These are phyloP conservation scores for Pythium chondricola DNA, from an alignment of 352 stramenopile species.

Conservation along the genomic window DNA sequence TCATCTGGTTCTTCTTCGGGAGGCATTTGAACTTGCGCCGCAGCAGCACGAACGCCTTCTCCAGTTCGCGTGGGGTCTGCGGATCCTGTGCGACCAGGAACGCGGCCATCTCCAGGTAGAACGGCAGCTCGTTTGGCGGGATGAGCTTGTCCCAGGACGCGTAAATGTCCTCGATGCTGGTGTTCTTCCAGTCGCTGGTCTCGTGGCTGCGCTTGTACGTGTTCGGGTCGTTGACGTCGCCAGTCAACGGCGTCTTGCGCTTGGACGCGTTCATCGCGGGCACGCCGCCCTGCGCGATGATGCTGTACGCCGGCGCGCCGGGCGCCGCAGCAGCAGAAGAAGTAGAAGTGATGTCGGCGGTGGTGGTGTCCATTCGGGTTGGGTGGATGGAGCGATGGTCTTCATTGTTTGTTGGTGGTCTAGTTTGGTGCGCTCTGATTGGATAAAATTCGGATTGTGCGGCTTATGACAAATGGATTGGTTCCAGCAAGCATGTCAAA, in stretches of 20 bases:
- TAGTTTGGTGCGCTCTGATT: slow-evolving; percentile 5
- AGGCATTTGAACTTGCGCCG: slow-evolving; percentile 85
- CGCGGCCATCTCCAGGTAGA: slow-evolving; percentile 74
- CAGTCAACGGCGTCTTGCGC: slow-evolving; percentile 21
- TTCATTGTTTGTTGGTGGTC: background rate
- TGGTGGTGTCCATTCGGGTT: background rate
- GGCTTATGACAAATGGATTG: too few relatives aligned
- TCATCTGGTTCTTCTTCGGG: slow-evolving; percentile 90
- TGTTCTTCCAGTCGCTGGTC: slow-evolving; percentile 76
- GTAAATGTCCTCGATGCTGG: slow-evolving; percentile 86
- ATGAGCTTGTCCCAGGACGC: slow-evolving; percentile 79
- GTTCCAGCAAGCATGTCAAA: too few relatives aligned
- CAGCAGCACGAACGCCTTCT: slow-evolving; percentile 81
- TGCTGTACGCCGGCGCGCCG: background rate
- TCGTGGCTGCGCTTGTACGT: slow-evolving; percentile 85
- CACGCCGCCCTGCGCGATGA: background rate
- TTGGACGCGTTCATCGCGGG: slow-evolving; percentile 14
- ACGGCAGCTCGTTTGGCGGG: slow-evolving; percentile 48
- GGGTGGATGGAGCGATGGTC: background rate
- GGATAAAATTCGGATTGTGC: background rate
- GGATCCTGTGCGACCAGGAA: slow-evolving; percentile 72
- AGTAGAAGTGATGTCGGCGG: too few relatives aligned
- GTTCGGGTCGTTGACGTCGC: slow-evolving; percentile 68
- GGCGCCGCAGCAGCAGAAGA: background rate
- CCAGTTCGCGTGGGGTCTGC: slow-evolving; percentile 70